These are phyloP conservation scores for Mariannaea elegans DNA, from an alignment of 2,329 filamentous ascomycete genomes.

Conservation along the genomic window DNA sequence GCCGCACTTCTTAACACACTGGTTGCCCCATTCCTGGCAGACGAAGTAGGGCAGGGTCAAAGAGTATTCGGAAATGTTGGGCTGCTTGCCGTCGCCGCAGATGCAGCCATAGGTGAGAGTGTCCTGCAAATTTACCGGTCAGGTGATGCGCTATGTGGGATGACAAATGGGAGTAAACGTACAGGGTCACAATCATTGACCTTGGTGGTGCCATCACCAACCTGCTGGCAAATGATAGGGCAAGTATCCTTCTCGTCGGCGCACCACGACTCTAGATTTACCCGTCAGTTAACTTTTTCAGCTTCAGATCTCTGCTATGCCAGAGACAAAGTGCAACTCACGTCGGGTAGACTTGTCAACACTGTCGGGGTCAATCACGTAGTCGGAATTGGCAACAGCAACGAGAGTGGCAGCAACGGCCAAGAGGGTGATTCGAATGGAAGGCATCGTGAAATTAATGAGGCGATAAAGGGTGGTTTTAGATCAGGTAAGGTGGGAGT, in stretches of 20 bases:
- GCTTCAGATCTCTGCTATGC: not conserved
- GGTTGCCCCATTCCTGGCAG: slow-evolving; percentile 75
- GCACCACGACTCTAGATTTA: slow-evolving; percentile 69
- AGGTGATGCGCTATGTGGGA: not conserved
- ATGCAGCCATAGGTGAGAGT: slow-evolving; percentile 76
- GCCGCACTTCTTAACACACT: slow-evolving; percentile 70
- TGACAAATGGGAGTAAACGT: slow-evolving; percentile 35
- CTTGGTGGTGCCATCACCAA: slow-evolving; percentile 57
- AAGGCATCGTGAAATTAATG: slow-evolving; percentile 57
- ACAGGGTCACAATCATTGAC: slow-evolving; percentile 75
- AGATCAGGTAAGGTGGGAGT: not conserved
- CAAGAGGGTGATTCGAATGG: slow-evolving; percentile 61
- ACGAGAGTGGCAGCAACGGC: slow-evolving; percentile 63
- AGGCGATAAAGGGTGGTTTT: slow-evolving; percentile 11
- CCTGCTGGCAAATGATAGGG: slow-evolving; percentile 76
- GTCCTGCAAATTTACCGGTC: slow-evolving; percentile 49
- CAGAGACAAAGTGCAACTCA: slow-evolving; percentile 46
- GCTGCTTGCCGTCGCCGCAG: slow-evolving; percentile 71
- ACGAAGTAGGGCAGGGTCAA: slow-evolving; percentile 81
- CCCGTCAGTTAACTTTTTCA: slow-evolving; percentile 30
- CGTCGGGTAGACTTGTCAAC: slow-evolving; percentile 61
- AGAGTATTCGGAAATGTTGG: slow-evolving; percentile 80
- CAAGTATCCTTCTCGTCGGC: slow-evolving; percentile 68
- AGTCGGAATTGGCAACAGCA: slow-evolving; percentile 63
- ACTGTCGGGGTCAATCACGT: slow-evolving; percentile 68